A percentile compares a stretch with the other conserved stretches of the same genome.
phyloP scores from a whole-genome alignment of 2,329 filamentous ascomycete genomes.

The Aspergillus tanneri region DNA sequence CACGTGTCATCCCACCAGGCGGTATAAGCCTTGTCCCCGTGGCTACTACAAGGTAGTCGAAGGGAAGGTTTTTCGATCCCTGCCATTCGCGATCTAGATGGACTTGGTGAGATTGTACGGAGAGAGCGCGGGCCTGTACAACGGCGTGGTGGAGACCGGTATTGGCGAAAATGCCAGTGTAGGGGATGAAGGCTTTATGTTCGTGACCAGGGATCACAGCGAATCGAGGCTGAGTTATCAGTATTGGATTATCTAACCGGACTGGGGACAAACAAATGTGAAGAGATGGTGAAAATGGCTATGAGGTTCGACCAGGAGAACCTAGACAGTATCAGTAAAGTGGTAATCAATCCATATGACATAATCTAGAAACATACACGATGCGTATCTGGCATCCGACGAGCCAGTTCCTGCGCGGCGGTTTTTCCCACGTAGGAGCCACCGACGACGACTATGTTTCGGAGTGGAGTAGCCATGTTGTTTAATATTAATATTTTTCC shows the following conservation, averaged over 20 bases:
- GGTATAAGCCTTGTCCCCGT: conserved; percentile 36
- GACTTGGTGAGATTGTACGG: conserved; percentile 28
- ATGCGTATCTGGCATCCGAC: conserved; percentile 35
- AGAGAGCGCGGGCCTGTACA: conserved; percentile 35
- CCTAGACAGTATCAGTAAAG: conserved; percentile 19
- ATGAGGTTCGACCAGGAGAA: conserved; percentile 36
- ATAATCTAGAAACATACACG: conserved; percentile 23
- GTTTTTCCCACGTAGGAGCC: conserved; percentile 39
- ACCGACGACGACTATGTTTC: conserved; percentile 38
- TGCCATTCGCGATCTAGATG: conserved; percentile 38
- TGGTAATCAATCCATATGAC: neutral
- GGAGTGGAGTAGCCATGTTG: conserved; percentile 28
- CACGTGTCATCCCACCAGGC: conserved; percentile 33
- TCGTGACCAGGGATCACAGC: conserved; percentile 36
- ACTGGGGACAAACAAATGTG: conserved; percentile 26
- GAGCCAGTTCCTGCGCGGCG: conserved; percentile 38
- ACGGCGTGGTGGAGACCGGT: conserved; percentile 26
- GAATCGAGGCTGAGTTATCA: conserved; percentile 29
- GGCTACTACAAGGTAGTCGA: conserved; percentile 36
- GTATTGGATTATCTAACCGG: too few species aligned
- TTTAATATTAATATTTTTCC: neutral
- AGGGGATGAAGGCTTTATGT: conserved; percentile 39
- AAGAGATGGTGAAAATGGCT: conserved; percentile 41
- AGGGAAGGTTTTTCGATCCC: conserved; percentile 31
- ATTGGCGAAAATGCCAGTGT: conserved; percentile 31